These are phyloP conservation scores for Primulina tabacum DNA, from an alignment of 257 asterid species.

Conservation along the genomic window DNA sequence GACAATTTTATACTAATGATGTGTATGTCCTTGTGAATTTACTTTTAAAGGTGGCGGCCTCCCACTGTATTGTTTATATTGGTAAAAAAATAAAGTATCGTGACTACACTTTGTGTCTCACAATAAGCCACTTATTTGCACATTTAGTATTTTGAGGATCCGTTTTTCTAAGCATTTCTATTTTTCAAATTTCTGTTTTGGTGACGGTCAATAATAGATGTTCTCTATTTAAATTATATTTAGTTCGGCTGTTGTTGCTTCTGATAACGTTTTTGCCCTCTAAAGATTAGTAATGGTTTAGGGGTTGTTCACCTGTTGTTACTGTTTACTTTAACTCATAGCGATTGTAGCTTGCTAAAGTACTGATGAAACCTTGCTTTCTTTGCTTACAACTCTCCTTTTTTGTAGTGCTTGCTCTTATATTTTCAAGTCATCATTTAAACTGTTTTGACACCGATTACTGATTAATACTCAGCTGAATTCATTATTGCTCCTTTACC, in stretches of 20 bases:
- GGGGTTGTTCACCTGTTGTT: neutral
- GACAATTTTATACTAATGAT: neutral
- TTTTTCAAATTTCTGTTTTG: neutral
- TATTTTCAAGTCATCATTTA: neutral
- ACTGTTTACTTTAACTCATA: neutral
- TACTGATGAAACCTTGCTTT: neutral
- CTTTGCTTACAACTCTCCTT: neutral
- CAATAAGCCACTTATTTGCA: neutral
- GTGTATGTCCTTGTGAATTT: neutral
- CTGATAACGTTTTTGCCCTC: neutral
- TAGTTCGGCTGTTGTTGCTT: too few species aligned
- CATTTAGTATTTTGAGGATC: constrained; percentile 7
- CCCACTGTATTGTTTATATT: constrained; percentile 2
- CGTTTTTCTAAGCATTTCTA: neutral
- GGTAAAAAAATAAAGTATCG: neutral
- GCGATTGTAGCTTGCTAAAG: neutral
- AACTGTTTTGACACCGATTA: neutral
- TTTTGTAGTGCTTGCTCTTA: neutral
- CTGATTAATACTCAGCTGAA: neutral
- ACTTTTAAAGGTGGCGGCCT: neutral
- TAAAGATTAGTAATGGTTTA: neutral
- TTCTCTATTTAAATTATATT: too few species aligned
- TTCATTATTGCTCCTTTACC: neutral
- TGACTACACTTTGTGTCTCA: neutral
- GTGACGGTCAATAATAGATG: neutral